These are phyloP conservation scores for Penicillium thymicola DNA, from an alignment of 2,329 filamentous ascomycete species.

Conservation along the genomic window DNA sequence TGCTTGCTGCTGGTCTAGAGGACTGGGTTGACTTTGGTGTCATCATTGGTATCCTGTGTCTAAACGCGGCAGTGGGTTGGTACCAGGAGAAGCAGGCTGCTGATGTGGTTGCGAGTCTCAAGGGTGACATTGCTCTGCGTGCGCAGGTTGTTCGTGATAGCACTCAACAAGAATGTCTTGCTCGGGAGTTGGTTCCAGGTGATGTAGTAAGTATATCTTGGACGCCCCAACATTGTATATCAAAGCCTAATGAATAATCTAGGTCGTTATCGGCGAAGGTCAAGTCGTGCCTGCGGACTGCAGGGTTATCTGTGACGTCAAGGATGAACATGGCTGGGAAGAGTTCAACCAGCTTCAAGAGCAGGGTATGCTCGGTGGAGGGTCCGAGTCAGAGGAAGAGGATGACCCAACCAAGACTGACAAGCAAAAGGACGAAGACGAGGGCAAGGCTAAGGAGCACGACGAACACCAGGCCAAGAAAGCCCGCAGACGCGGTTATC, in stretches of 20 bases:
- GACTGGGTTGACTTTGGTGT: constrained; percentile 77
- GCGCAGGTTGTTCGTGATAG: constrained; percentile 66
- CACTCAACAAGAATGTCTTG: constrained; percentile 63
- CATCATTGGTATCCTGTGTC: constrained; percentile 69
- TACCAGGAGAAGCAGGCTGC: constrained; percentile 80
- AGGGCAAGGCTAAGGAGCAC: constrained; percentile 10
- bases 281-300: constrained; percentile 67
- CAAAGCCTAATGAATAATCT: constrained; percentile 17
- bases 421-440: constrained; percentile 46
- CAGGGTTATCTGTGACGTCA: constrained; percentile 69
- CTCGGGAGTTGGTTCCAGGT: constrained; percentile 69
- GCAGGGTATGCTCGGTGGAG: constrained; percentile 56
- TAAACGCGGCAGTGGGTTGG: constrained; percentile 75
- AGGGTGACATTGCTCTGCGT: constrained; percentile 76
- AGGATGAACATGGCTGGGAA: constrained; percentile 63
- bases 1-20: constrained; percentile 68
- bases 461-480: constrained; percentile 13
- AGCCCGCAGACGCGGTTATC: constrained; percentile 53
- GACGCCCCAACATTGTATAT: background rate
- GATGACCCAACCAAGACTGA: constrained; percentile 52
- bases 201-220: constrained; percentile 60
- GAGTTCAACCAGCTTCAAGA: constrained; percentile 63
- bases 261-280: constrained; percentile 70
- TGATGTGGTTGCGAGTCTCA: constrained; percentile 71
- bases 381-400: constrained; percentile 52